These are phyloP conservation scores for Vaccinium vitisidaea DNA, from an alignment of 148 eudicot genomes.

Conservation along the genomic window DNA sequence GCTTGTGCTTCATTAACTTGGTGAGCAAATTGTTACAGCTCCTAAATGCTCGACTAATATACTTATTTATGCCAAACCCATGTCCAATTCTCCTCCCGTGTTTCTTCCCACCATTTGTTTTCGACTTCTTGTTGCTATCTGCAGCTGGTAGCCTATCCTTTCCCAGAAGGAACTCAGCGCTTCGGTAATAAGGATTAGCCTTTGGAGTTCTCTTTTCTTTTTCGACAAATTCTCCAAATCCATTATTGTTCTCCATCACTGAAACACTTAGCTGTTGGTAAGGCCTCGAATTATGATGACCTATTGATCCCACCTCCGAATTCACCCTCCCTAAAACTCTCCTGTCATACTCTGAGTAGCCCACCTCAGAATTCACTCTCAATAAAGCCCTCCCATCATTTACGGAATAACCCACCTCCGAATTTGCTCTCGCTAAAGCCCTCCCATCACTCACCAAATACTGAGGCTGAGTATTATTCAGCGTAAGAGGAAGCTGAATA, in stretches of 20 bases:
- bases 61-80: conserved; percentile 49
- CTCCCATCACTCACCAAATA: conserved; percentile 38
- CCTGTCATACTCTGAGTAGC: conserved; percentile 35
- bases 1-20: conserved; percentile 36
- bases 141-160: conserved; percentile 72
- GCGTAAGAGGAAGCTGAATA: conserved; percentile 35
- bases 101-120: conserved; percentile 44
- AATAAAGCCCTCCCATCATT: conserved; percentile 30
- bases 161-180: conserved; percentile 78
- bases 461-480: conserved; percentile 24
- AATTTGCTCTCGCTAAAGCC: conserved; percentile 30
- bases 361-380: conserved; percentile 42
- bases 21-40: conserved; percentile 25
- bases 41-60: conserved; percentile 41
- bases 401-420: conserved; percentile 33
- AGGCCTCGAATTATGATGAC: conserved; percentile 44
- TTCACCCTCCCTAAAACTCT: conserved; percentile 44
- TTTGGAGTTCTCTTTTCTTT: conserved; percentile 93
- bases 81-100: conserved; percentile 36
- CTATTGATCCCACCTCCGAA: conserved; percentile 43
- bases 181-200: conserved; percentile 72
- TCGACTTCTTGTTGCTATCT: conserved; percentile 59
- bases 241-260: conserved; percentile 50
- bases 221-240: conserved; percentile 52
- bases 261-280: conserved; percentile 56